A percentile compares a stretch with the other conserved stretches of the same genome.
Conservation (phyloP, 202 grass and related monocot genomes). For the Setaria viridis region DNA sequence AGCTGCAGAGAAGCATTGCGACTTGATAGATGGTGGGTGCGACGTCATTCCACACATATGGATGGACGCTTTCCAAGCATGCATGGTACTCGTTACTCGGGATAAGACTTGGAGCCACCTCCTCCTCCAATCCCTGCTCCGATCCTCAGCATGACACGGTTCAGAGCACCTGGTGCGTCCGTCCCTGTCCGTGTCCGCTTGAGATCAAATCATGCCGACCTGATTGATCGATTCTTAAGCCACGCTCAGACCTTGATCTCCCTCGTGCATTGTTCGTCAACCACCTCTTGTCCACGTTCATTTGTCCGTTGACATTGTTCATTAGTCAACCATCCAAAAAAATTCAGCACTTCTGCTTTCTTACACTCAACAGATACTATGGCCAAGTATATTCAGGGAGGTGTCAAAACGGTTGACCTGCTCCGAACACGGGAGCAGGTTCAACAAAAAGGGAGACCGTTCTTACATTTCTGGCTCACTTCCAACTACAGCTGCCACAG, state of each 20-base stretch:
- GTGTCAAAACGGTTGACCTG: slow-evolving; percentile 44
- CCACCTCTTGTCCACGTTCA: not conserved
- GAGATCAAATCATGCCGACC: slow-evolving; percentile 16
- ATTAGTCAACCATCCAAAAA: not conserved
- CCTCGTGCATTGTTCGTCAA: slow-evolving; percentile 24
- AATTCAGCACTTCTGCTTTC: not conserved
- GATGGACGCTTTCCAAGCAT: slow-evolving; percentile 20
- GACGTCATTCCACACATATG: slow-evolving; percentile 32
- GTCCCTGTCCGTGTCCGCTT: not conserved
- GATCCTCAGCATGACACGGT: not conserved
- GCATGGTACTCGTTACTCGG: not conserved
- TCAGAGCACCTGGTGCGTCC: slow-evolving; percentile 14
- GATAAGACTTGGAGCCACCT: not conserved
- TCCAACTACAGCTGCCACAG: not conserved
- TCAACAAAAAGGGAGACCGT: slow-evolving; percentile 40
- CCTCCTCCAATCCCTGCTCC: not conserved
- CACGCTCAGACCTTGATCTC: not conserved
- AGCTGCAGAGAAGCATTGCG: slow-evolving; percentile 23
- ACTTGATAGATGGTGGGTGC: slow-evolving; percentile 43
- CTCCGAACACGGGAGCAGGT: slow-evolving; percentile 26
- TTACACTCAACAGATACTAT: not conserved
- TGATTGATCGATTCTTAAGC: not conserved
- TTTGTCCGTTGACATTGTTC: not conserved
- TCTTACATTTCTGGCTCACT: slow-evolving; percentile 19
- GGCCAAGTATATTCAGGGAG: not conserved